Evolutionary conservation across 768 basidiomycete genomes (phyloP).

Genomic region (Podaxis carcinomalis): DNA sequence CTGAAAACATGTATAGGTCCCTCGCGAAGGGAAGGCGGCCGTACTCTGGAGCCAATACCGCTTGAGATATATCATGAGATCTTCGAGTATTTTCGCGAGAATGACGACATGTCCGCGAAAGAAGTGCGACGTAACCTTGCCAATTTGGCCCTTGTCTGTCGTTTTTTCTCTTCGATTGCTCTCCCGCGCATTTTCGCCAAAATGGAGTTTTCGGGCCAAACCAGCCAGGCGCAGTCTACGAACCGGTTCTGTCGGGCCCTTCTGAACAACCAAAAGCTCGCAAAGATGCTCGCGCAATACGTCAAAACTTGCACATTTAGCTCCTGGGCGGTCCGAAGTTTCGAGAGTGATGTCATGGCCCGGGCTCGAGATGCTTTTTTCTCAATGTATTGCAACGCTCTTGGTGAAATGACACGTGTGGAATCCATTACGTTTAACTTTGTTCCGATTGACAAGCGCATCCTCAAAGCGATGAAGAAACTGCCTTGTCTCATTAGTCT

Average conservation of each 20-base stretch:
- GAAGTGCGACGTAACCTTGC: constrained; percentile 20
- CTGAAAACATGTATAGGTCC: constrained; percentile 14
- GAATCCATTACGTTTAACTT: neutral
- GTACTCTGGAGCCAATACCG: constrained; percentile 27
- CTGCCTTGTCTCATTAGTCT: neutral
- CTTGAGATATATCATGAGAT: constrained; percentile 41
- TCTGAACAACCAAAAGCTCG: constrained; percentile 20
- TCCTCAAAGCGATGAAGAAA: constrained; percentile 1
- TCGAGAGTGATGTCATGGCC: neutral
- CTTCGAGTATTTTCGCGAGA: constrained; percentile 27
- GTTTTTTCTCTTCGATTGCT: constrained; percentile 35
- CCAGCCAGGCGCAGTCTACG: neutral
- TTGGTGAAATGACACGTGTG: constrained; percentile 3
- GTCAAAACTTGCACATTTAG: constrained; percentile 23
- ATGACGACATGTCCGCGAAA: constrained; percentile 9
- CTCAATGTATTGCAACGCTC: constrained; percentile 11
- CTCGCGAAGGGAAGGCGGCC: constrained; percentile 12
- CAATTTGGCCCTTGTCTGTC: constrained; percentile 36
- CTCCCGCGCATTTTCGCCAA: constrained; percentile 35
- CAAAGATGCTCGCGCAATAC: constrained; percentile 23
- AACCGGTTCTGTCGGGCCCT: constrained; percentile 25
- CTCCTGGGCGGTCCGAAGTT: neutral
- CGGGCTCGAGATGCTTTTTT: constrained; percentile 7
- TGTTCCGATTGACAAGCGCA: neutral
- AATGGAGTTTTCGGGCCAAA: constrained; percentile 20